Evolutionary conservation across 176 grass and related monocot genomes (phyloP), one percentile per base, ranked within the genome.

Genomic region (Triticum monococcum): DNA sequence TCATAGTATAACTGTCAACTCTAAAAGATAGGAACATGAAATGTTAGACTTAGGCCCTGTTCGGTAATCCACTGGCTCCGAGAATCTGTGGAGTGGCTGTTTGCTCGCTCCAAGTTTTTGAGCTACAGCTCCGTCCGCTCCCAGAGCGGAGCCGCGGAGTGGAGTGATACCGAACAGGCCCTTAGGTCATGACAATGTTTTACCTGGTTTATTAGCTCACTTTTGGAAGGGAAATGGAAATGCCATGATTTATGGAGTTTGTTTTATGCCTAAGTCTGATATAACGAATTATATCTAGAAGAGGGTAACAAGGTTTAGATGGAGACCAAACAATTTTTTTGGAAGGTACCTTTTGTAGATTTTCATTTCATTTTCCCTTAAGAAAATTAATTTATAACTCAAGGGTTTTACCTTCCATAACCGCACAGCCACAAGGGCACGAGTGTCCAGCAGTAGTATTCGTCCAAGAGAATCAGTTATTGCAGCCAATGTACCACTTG

Each of bases 401-500:
- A 77, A 64, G 24, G 68, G 22, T 50, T 69, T 86, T 89, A 98
- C 93, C 96, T 98, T 98, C 96, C 93, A 98, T 75, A 98, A 63
- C 79, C 96, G 82, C 40, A 98, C 96, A 88, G 88, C 96, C 64
- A 98, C 96, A 91, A 96, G 92, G 14, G 96, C 96, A 74, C 82
- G 91, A 77, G 93, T 98, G 76, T 98, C 96, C 61, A 98, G 87
- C 41, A 98, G 67, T 74, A 98, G 75, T 82, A 98, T 94, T 31
- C 96, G 86, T 43, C 96, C 96, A 57, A 98, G 88, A 87, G 96
- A 98, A 96, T 96, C 96, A 67, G 96, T 98, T 83, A 98, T 93
- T 54, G 93, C 90, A 31, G 93, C 92, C 84, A 98, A 77, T n/a
- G 93, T 98, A 86, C 93, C 96, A 82, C 93, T 94, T 57, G 93